Percentiles rank a stretch among this genome's conserved stretches.
These are phyloP conservation scores for Papilionanthe hybrid DNA, from an alignment of 116 monocot genomes.

Conservation along the genomic window DNA sequence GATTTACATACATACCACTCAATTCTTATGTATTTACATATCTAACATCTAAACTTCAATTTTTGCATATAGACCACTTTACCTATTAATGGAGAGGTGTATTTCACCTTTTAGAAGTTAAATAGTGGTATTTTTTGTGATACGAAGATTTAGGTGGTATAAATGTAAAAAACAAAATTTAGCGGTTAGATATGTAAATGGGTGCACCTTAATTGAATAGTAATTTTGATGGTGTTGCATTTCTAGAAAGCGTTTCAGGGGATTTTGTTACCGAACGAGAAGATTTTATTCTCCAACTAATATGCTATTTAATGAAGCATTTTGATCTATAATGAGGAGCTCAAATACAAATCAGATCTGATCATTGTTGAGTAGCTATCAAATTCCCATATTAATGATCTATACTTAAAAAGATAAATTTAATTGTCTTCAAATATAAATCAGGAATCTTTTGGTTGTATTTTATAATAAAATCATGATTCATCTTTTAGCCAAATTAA, in stretches of 20 bases:
- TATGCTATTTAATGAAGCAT: neutral
- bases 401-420: neutral
- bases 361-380: neutral
- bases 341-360: neutral
- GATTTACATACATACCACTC: neutral
- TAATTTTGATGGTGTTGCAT: neutral
- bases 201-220: no score
- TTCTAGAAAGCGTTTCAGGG: neutral
- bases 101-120: no score
- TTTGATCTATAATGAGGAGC: neutral
- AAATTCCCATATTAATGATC: neutral
- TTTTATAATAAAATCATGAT: neutral
- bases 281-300: neutral
- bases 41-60: no score
- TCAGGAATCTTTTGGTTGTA: neutral
- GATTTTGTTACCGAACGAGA: neutral
- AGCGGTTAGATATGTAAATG: neutral
- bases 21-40: no score
- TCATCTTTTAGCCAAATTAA: neutral
- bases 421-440: neutral
- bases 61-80: neutral
- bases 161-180: no score
- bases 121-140: no score
- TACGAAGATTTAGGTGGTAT: no score
- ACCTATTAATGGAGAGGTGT: neutral